These are phyloP conservation scores for Amylostereum areolatum DNA, from an alignment of 1,284 basidiomycete species.

Conservation along the genomic window DNA sequence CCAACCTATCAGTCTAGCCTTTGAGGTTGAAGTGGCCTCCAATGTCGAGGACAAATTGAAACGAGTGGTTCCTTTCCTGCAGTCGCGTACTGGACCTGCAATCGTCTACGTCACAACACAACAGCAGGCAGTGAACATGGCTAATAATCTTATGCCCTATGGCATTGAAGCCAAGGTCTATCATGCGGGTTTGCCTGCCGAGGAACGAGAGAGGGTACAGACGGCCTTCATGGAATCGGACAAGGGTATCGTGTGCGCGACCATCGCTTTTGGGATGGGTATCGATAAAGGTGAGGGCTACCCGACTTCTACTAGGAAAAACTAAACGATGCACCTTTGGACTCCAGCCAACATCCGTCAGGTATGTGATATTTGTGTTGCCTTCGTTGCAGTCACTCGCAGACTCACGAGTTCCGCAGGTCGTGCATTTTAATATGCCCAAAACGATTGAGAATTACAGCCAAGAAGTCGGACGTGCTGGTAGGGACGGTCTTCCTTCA, in stretches of 20 bases:
- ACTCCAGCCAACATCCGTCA: conserved; percentile 24
- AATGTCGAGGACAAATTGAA: conserved; percentile 34
- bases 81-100: conserved; percentile 41
- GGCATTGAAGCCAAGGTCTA: conserved; percentile 55
- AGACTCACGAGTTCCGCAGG: conserved; percentile 27
- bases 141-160: conserved; percentile 40
- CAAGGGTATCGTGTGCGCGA: conserved; percentile 64
- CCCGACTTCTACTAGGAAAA: neutral
- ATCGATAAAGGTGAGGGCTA: conserved; percentile 55
- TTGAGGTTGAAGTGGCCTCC: conserved; percentile 45
- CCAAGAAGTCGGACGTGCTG: conserved; percentile 75
- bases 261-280: conserved; percentile 67
- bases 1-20: conserved; percentile 39
- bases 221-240: conserved; percentile 58
- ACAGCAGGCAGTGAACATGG: conserved; percentile 58
- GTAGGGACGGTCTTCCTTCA: conserved; percentile 61
- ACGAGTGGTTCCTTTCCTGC: conserved; percentile 38
- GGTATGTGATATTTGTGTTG: conserved; percentile 13
- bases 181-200: conserved; percentile 60
- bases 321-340: neutral
- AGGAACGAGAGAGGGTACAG: conserved; percentile 53
- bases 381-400: neutral
- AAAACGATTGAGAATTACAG: conserved; percentile 63
- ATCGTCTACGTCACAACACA: conserved; percentile 72
- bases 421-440: conserved; percentile 66